Evolutionary conservation across 2,329 filamentous ascomycete genomes (phyloP).

Genomic region (Pseudocercospora musae): DNA sequence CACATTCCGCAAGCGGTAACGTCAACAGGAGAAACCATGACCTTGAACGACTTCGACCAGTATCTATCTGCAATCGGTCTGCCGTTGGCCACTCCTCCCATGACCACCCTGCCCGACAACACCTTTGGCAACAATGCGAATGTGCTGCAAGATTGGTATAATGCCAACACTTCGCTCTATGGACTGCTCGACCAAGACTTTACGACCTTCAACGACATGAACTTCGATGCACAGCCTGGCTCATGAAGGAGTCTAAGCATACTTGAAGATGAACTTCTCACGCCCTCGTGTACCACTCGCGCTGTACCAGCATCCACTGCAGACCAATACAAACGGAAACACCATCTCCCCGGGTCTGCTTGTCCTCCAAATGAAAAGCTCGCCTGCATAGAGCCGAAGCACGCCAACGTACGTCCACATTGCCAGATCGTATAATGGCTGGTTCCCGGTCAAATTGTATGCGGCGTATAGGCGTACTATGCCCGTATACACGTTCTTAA

Average conservation of each 20-base stretch:
- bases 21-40: not conserved
- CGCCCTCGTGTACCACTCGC: not conserved
- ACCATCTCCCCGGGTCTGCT: not conserved
- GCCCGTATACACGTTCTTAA: not conserved
- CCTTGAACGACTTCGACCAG: slow-evolving; percentile 1
- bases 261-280: too few species aligned
- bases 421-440: not conserved
- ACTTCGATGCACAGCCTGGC: not conserved
- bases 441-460: not conserved
- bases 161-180: slow-evolving; percentile 3
- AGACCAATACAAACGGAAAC: not conserved
- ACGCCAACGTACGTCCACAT: not conserved
- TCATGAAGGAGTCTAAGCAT: too few species aligned
- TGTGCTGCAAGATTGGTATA: slow-evolving; percentile 1
- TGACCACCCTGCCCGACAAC: not conserved
- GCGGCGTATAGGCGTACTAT: not conserved
- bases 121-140: not conserved
- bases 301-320: not conserved
- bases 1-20: not conserved
- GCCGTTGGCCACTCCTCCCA: not conserved
- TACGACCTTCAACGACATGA: not conserved
- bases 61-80: not conserved
- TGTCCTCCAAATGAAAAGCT: not conserved
- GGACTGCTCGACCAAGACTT: slow-evolving; percentile 5
- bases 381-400: not conserved